Evolutionary conservation across 1,284 basidiomycete genomes (phyloP), one percentile per base, ranked within the genome.

Genomic region (Apiotrichum mycotoxinovorans): DNA sequence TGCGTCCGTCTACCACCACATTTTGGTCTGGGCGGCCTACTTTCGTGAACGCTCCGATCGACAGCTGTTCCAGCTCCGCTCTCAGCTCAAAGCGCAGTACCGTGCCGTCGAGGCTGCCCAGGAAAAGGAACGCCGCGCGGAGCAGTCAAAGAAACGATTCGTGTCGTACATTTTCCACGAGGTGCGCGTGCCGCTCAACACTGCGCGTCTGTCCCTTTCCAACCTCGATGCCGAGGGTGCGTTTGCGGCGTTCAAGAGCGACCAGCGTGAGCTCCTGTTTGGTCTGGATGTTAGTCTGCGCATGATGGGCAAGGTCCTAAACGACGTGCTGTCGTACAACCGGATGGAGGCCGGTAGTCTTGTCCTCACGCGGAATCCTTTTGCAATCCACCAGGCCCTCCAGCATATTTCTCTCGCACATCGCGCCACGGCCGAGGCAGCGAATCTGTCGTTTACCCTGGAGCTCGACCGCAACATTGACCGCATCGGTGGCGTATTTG

Each of bases 171-270:
- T 73, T 60, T 74, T 74, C 57, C 72, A 74, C 60, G 71, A 89
- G 80, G 89, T 91, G 70, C 85, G 91, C 63, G 91, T 95, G 46
- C 91, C 91, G 18, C 80, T 94, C 60, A 94, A 94, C 69, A 92
- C 89, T 35, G 91, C 91, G 2, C 78, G 92, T 10, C 80, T 93
- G 37, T 90, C 91, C 0, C 87, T 91, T 11, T 91, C 94, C 76
- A 94, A 95, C 69, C 86, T 93, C 81, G 86, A 87, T 59, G 89
- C 88, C 1, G 84, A 76, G 52, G 61, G 69, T 23, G 71, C 74
- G 1, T 77, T 75, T 58, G 64, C 66, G n/a, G 57, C 61, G 2
- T 44, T 71, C 18, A 62, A 62, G 18, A 48, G 60, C 27, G 72
- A 75, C 50, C 73, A 76, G 53, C 56, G 60, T 9, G 73, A 75